Evolutionary conservation across 164 flowering plant species (phyloP), one percentile per base, ranked within the genome.

Genomic region (Euptelea pleiosperma): DNA sequence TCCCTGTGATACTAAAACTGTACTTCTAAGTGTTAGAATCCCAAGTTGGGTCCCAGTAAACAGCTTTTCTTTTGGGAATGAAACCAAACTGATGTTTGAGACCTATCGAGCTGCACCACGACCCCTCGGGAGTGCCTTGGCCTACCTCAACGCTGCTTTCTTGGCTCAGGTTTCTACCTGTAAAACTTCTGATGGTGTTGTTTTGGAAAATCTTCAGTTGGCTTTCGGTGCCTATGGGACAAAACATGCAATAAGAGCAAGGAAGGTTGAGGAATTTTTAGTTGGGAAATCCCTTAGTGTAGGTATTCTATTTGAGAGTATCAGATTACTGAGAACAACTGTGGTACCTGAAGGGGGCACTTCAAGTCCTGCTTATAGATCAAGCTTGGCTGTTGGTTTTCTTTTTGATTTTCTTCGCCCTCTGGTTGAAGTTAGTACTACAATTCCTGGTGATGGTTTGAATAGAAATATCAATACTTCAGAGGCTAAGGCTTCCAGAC

Each of bases 201-300:
- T 74, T 12, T 39, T 92, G 29, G 72, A 77, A n/a, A 69, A 58
- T 30, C 69, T 86, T 44, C 75, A 31, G 54, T 67, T 92, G 79
- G 90, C 81, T 66, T 89, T 92, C 74, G 96, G 97, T 47, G 91
- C 91, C 42, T 86, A 61, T 66, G 98, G 96, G 50, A 77, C 81
- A 22, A 76, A 73, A 54, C 91, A 84, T 75, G 84, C 94, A 44
- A 76, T 75, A 33, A 71, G 96, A 49, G 96, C 90, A 43, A 79
- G 72, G 60, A 70, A 72, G 39, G 82, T 80, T 43, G 98, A 92
- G 72, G 74, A 80, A 26, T 71, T 75, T 73, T 67, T 89, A 41
- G 22, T 45, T 26, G 96, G 94, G 16, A 87, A 82, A 73, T 18
- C 41, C 6, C 39, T 87, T 35, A 72, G 60, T 34, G 26, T 30